Base-by-base conservation (phyloP, 139 green algal genomes). In the Chlorella sp. region DNA sequence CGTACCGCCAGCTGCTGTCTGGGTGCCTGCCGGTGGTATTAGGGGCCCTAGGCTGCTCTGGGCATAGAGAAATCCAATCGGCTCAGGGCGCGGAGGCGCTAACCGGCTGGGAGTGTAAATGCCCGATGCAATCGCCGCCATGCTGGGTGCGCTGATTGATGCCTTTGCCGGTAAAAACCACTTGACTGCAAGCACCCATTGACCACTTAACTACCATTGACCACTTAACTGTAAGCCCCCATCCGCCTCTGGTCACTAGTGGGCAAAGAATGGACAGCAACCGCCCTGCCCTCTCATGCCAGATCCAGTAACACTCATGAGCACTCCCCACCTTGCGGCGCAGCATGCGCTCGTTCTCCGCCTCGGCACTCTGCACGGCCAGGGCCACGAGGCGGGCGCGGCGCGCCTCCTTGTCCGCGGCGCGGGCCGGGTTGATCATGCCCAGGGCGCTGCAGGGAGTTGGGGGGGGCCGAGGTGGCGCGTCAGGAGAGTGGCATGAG, bases 301-400 rank as follows among this genome's bases (percentile, higher is more conserved):
- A 56, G 6, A 19, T 24, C 40, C 34, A 11, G 36, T 1, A 6
- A 32, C 36, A 20, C 70, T 16, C 36, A 4, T 36, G 3, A 24
- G 8, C 69, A 8, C 9, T 68, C 7, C 81, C 30, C 56, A 92
- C 87, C 89, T 98, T 98, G 76, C 96, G 89, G 44, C 91, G 90
- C 54, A 97, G 81, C 46, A 93, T 91, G 34, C 88, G 86, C 85
- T 92, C 90, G 92, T 99, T 96, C 80, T 98, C 96, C 67, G 93
- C 78, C 65, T 91, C 88, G 28, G 95, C 80, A 28, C 84, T 85
- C 48, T 89, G 87, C 34, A 91, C 56, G 30, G 91, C 92, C 17
- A 82, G 76, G 36, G 79, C 44, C 40, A 95, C 78, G 1, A 89
- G 84, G n/a, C 85, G 80, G 44, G 78, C 54, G 32, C 88, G 80